Evolutionary conservation across 208 protist genomes (phyloP).

Genomic region (Leptomonas pyrrhocoris): DNA sequence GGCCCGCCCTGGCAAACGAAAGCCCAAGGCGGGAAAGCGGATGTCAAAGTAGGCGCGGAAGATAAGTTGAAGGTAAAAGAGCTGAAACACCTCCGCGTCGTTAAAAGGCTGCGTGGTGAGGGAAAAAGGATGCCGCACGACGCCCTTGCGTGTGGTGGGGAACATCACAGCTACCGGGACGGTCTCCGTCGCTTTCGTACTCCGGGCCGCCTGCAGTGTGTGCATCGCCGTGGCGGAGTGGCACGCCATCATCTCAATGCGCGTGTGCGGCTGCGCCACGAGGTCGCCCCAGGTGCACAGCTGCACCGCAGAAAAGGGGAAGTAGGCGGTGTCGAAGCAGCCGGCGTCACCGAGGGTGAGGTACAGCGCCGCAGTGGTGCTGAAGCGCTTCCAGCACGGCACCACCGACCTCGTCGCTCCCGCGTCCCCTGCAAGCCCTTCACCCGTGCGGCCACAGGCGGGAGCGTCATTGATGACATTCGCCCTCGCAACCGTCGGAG

Average conservation of each 20-base stretch:
- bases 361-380: slow-evolving; percentile 56
- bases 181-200: slow-evolving; percentile 6
- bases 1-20: slow-evolving; percentile 15
- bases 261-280: slow-evolving; percentile 27
- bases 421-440: background rate
- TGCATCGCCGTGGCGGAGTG: slow-evolving; percentile 16
- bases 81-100: slow-evolving; percentile 87
- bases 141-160: slow-evolving; percentile 36
- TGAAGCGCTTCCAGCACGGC: slow-evolving; percentile 60
- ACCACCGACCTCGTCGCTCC: slow-evolving; percentile 13
- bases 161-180: slow-evolving; percentile 41
- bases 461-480: background rate
- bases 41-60: slow-evolving; percentile 81
- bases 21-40: slow-evolving; percentile 53
- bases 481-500: background rate
- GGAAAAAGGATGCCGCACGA: slow-evolving; percentile 31
- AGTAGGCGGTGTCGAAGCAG: slow-evolving; percentile 42
- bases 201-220: slow-evolving; percentile 7
- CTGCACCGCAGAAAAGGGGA: slow-evolving; percentile 61
- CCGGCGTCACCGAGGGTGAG: slow-evolving; percentile 52
- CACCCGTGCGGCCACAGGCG: background rate
- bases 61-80: slow-evolving; percentile 83
- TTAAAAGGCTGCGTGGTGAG: slow-evolving; percentile 67
- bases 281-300: slow-evolving; percentile 41
- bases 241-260: slow-evolving; percentile 33